Evolutionary conservation across 208 protist genomes (phyloP).

Genomic region (Leptomonas pyrrhocoris): DNA sequence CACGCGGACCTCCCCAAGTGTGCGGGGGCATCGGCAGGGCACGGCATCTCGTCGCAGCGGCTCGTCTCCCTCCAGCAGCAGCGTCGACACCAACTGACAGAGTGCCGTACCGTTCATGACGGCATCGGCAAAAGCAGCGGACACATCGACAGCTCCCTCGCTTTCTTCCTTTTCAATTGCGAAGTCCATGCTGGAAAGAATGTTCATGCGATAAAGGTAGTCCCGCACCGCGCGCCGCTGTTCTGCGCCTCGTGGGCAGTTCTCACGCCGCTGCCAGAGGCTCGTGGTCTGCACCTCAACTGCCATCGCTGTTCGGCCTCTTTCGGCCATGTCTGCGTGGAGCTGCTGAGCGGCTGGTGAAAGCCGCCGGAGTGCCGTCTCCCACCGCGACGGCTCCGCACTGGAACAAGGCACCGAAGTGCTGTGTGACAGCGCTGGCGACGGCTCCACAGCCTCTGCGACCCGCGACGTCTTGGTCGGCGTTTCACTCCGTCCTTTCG

Average conservation of each 20-base stretch:
- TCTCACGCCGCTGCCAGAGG: slow-evolving; percentile 23
- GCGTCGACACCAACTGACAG: slow-evolving; percentile 46
- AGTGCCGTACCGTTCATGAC: slow-evolving; percentile 75
- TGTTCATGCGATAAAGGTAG: slow-evolving; percentile 73
- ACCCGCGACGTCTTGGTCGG: not conserved
- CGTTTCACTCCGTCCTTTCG: not conserved
- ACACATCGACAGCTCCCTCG: not conserved
- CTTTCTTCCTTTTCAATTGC: not conserved
- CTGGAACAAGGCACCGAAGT: not conserved
- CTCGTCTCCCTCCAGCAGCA: slow-evolving; percentile 19
- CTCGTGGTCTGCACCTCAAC: not conserved
- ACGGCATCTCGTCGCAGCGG: slow-evolving; percentile 10
- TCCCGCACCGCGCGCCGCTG: slow-evolving; percentile 59
- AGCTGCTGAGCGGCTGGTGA: slow-evolving; percentile 7
- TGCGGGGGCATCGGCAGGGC: slow-evolving; percentile 37
- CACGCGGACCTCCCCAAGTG: slow-evolving; percentile 48
- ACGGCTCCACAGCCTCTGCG: not conserved
- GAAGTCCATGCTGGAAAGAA: slow-evolving; percentile 39
- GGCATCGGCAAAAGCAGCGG: slow-evolving; percentile 48
- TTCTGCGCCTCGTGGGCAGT: slow-evolving; percentile 27
- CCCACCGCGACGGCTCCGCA: slow-evolving; percentile 10
- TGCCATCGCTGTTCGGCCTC: not conserved
- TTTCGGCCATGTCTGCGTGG: slow-evolving; percentile 23
- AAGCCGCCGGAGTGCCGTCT: slow-evolving; percentile 1
- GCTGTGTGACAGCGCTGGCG: not conserved